Conservation (phyloP, 2,329 filamentous ascomycete genomes). For the Tolypocladium amazonense region DNA sequence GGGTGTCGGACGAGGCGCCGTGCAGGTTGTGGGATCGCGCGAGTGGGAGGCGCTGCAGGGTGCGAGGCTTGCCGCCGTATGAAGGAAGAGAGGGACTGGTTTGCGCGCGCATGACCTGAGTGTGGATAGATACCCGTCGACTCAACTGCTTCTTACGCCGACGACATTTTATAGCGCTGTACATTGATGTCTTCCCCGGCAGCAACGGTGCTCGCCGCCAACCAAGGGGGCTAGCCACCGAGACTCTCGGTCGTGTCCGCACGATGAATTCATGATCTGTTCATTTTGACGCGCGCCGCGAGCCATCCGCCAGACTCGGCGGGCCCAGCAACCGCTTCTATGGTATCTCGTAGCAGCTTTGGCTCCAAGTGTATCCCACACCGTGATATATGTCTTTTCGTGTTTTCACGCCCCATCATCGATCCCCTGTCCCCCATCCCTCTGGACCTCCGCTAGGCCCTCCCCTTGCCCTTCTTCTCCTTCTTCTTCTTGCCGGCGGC, state of each 20-base stretch:
- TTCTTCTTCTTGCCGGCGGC: constrained; percentile 32
- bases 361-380: not conserved
- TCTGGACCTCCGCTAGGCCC: constrained; percentile 11
- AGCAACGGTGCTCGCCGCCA: not conserved
- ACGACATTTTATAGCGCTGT: not conserved
- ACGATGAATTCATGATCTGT: not conserved
- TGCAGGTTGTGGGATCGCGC: constrained; percentile 41
- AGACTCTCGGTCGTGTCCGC: not conserved
- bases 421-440: not conserved
- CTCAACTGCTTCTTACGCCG: not conserved
- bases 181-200: not conserved
- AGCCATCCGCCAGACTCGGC: not conserved
- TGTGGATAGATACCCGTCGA: not conserved
- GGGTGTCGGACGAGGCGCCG: constrained; percentile 21
- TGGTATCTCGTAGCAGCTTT: not conserved
- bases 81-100: constrained; percentile 1
- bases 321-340: not conserved
- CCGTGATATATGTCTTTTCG: not conserved
- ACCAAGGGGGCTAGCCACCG: not conserved
- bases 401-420: not conserved
- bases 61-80: constrained; percentile 19
- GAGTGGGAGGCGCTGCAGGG: constrained; percentile 48
- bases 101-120: not conserved
- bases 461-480: constrained; percentile 37
- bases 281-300: not conserved